Evolutionary conservation across 73 alveolate genomes (phyloP).

Genomic region (Tetrahymena elliotti): DNA sequence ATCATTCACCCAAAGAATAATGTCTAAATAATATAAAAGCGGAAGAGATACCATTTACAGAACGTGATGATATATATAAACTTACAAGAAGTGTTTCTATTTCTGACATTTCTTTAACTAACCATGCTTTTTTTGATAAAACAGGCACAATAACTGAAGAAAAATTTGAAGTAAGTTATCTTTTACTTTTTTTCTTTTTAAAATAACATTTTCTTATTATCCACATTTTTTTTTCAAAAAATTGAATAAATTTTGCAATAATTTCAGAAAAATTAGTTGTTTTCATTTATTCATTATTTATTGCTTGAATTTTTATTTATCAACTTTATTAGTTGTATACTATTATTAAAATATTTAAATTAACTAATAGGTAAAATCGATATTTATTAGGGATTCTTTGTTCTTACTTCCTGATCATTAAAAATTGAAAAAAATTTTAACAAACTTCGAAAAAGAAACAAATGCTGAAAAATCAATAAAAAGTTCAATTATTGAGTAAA

Average conservation of each 20-base stretch:
- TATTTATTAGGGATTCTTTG: neutral
- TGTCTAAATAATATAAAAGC: neutral
- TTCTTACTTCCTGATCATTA: neutral
- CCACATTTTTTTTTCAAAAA: neutral
- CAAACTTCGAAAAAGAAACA: neutral
- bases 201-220: too few relatives aligned
- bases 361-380: neutral
- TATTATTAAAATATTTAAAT: too few relatives aligned
- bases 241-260: too few relatives aligned
- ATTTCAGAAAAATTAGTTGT: too few relatives aligned
- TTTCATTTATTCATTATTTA: too few relatives aligned
- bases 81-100: neutral
- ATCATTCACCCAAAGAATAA: neutral
- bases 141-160: conserved; percentile 30
- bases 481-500: neutral
- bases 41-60: neutral
- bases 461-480: neutral
- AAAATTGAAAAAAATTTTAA: neutral
- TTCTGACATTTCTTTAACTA: conserved; percentile 5
- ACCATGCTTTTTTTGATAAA: conserved; percentile 26
- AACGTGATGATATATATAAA: neutral
- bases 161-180: conserved; percentile 5
- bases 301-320: too few relatives aligned
- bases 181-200: neutral
- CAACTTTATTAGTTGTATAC: neutral